Evolutionary conservation across 495 filamentous ascomycete species (phyloP).

Genomic region (Trichoderma asperelloides): DNA sequence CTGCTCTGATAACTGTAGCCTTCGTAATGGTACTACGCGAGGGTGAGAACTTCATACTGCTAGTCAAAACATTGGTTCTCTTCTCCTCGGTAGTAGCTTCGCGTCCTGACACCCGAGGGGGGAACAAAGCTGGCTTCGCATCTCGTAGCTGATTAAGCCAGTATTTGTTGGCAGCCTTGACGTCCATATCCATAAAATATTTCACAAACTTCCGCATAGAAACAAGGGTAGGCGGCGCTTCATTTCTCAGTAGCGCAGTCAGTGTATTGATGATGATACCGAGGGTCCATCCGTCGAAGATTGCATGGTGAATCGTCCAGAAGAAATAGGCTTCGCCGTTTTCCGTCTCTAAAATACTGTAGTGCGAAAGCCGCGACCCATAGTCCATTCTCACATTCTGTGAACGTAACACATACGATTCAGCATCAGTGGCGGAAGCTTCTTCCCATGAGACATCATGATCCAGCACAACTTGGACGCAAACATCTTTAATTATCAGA

Average conservation of each 20-base stretch:
- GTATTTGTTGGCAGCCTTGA: background rate
- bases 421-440: background rate
- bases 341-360: background rate
- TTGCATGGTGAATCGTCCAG: no score
- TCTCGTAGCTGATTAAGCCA: background rate
- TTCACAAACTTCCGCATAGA: background rate
- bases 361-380: background rate
- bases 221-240: background rate
- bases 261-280: no score
- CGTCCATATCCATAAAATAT: background rate
- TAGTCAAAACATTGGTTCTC: constrained; percentile 9
- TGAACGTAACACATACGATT: background rate
- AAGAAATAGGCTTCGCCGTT: background rate
- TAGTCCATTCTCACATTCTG: background rate
- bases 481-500: no score
- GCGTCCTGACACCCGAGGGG: background rate
- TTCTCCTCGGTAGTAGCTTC: background rate
- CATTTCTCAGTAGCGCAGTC: no score
- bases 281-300: no score
- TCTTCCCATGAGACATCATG: background rate
- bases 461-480: no score
- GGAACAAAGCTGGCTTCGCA: background rate
- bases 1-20: constrained; percentile 36
- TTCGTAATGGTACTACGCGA: constrained; percentile 14
- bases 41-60: background rate